Evolutionary conservation across 208 protist species (phyloP), one percentile per base, ranked within the genome.

Genomic region (Leishmania guyanensis): DNA sequence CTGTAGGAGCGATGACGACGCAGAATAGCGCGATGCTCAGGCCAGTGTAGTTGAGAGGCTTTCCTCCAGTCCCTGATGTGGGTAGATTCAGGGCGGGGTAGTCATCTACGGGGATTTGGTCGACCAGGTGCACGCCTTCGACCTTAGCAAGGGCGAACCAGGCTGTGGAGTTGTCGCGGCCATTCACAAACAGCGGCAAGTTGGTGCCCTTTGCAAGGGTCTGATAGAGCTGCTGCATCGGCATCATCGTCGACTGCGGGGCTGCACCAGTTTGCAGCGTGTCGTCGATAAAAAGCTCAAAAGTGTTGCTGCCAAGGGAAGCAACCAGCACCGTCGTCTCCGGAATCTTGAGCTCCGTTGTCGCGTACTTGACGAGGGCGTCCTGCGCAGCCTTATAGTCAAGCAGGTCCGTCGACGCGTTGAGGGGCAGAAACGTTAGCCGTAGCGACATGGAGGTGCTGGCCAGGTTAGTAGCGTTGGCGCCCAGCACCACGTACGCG

Each of bases 1-100:
- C 80, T 20, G 87, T 89, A 46, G 90, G 92, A 3, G 84, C 79
- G 48, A 94, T 86, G 20, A 94, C 82, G 29, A 91, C 85, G 56
- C 89, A 93, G 72, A 90, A 91, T 17, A 91, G 85, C 9, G 84
- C 81, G 69, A 91, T 90, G 62, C 88, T 89, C n/a, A 86, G 82
- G 36, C 64, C 50, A 0, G 83, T 75, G 58, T 78, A 77, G 64
- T 78, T 84, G 58, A 33, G 36, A 10, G 76, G 36, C 4, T 39
- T 54, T 10, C 54, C 68, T 29, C 20, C 43, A n/a, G 46, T n/a
- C 39, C 64, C 71, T 22, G 56, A 65, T 1, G 82, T 90, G 54
- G 62, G 76, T 22, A 92, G 81, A 26, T 54, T 9, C 26, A 73
- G 79, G 65, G 79, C 75, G 5, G 86, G 84, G 78, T 86, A 90